phyloP scores from a whole-genome alignment of 352 stramenopile genomes.

The Elongisporangium senticosum region DNA sequence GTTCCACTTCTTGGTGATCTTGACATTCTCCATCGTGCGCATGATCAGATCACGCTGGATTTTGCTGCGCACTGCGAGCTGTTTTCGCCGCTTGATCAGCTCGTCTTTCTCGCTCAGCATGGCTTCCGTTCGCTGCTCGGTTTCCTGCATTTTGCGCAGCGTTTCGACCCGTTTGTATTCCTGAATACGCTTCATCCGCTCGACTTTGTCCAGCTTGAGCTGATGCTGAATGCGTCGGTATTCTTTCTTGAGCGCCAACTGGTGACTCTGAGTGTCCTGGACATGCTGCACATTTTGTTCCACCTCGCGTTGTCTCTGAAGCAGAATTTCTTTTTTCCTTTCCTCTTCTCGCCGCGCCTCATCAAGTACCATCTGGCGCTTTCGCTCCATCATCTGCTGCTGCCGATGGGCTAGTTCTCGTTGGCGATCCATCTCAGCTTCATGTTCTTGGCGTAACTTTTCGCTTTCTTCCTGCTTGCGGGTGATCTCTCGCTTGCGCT shows the following conservation, averaged over 20 bases:
- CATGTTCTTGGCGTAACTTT: constrained; percentile 43
- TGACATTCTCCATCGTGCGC: constrained; percentile 85
- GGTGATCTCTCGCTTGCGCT: constrained; percentile 61
- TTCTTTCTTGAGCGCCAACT: constrained; percentile 80
- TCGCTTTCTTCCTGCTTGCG: constrained; percentile 58
- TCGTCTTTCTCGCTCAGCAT: constrained; percentile 84
- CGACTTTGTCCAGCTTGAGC: constrained; percentile 87
- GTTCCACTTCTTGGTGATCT: constrained; percentile 86
- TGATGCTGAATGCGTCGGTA: constrained; percentile 77
- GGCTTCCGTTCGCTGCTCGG: constrained; percentile 66
- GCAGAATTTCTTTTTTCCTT: constrained; percentile 59
- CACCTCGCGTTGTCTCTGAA: constrained; percentile 59
- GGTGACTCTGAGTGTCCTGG: constrained; percentile 61
- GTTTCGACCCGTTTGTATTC: constrained; percentile 91
- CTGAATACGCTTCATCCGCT: constrained; percentile 88
- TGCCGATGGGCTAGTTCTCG: constrained; percentile 55
- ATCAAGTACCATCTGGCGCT: constrained; percentile 62
- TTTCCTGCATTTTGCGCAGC: constrained; percentile 81
- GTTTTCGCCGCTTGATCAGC: constrained; percentile 71
- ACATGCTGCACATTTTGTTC: constrained; percentile 65
- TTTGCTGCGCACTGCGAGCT: constrained; percentile 76
- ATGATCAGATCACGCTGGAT: constrained; percentile 88
- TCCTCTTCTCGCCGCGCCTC: constrained; percentile 69
- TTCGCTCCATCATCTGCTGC: constrained; percentile 65
- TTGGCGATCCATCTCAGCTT: constrained; percentile 51